Base-by-base conservation (phyloP, 2,329 filamentous ascomycete genomes). In the Chaetomiaceae sp. region DNA sequence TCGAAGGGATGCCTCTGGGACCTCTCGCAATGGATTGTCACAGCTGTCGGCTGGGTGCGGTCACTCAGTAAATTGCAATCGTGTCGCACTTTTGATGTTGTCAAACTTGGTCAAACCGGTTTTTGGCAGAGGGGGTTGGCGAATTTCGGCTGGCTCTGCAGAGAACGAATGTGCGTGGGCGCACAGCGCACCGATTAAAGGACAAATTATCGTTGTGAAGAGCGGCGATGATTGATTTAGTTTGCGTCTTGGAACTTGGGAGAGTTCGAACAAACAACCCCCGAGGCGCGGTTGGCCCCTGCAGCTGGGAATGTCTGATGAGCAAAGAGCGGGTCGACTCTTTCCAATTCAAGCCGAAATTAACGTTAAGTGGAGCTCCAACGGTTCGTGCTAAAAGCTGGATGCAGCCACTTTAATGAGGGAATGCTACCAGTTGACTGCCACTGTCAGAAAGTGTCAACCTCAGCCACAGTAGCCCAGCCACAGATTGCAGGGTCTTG, bases 111-210 rank as follows among this genome's bases (percentile, higher is more conserved):
- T 11, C 37, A 10, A 5, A 3, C 29, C 30, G 43, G 20, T 20
- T 41, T 21, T 36, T 21, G 23, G 30, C 14, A 5, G n/a, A 23
- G 23, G 47, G 29, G 30, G 29, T 25, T 36, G 34, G 34, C 7
- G 21, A 14, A n/a, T 27, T 38, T 50, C n/a, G 21, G 16, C 10
- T 37, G 30, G 29, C 13, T 45, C 11, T 20, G 50, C 13, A 23
- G 16, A 23, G 21, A 59, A 53, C 42, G 59, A 60, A 54, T 51
- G 59, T 55, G 40, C 43, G 34, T 44, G 54, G 55, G 57, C 59
- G 59, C 60, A 45, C 59, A 58, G 60, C 59, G 60, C 59, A 59
- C 54, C 27, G 48, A 49, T 14, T 25, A 18, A 34, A 47, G 38
- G n/a, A n/a, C n/a, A n/a, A n/a, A n/a, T n/a, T 42, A 16, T 27